These are phyloP conservation scores for Rhodotorula babjevae DNA, from an alignment of 768 basidiomycete genomes.

Conservation along the genomic window DNA sequence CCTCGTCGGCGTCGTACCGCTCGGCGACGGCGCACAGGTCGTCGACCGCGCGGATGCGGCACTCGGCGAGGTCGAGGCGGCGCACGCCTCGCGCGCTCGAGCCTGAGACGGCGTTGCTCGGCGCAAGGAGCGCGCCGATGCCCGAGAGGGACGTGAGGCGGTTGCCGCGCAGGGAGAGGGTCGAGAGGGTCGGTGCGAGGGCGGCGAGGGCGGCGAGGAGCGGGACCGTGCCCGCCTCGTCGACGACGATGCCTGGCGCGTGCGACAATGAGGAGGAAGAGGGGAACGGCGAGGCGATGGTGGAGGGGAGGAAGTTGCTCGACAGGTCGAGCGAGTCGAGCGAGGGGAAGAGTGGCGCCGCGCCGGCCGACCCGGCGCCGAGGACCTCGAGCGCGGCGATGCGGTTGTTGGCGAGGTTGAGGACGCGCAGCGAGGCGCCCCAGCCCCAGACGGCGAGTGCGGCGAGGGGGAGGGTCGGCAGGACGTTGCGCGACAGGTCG, in stretches of 20 bases:
- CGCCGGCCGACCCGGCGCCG: too few relatives aligned
- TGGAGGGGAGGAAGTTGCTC: slow-evolving; percentile 9
- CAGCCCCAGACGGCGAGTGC: slow-evolving; percentile 15
- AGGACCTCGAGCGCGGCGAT: slow-evolving; percentile 1
- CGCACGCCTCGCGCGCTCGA: neutral
- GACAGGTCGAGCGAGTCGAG: slow-evolving; percentile 18
- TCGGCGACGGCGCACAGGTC: slow-evolving; percentile 13
- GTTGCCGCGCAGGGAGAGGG: slow-evolving; percentile 17
- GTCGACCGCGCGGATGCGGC: slow-evolving; percentile 3
- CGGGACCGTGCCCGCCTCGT: neutral
- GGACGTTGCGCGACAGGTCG: slow-evolving; percentile 22
- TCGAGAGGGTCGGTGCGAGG: neutral
- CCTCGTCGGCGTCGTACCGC: neutral
- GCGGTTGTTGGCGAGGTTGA: slow-evolving; percentile 12
- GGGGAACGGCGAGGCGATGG: neutral
- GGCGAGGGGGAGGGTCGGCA: neutral
- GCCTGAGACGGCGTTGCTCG: neutral
- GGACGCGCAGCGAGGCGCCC: slow-evolving; percentile 3
- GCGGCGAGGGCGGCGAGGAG: neutral
- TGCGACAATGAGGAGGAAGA: too few relatives aligned
- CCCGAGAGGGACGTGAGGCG: slow-evolving; percentile 24
- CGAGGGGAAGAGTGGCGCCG: neutral
- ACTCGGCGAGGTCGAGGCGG: slow-evolving; percentile 12
- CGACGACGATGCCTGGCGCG: neutral
- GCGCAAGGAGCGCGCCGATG: slow-evolving; percentile 3